Base-by-base conservation (phyloP, 2,329 filamentous ascomycete genomes). In the Biscogniauxia mediterranea region DNA sequence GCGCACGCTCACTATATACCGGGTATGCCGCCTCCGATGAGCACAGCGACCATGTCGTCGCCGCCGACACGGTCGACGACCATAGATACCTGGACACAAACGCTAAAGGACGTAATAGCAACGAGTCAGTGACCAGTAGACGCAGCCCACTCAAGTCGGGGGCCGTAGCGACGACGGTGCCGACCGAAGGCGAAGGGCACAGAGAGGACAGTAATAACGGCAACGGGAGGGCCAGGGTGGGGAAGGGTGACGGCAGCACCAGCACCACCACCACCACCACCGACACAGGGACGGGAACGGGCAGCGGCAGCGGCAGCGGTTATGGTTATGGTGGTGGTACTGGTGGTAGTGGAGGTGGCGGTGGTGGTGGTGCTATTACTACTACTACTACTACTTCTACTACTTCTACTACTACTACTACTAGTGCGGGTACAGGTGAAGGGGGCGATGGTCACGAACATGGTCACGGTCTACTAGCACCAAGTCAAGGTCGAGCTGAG, bases 21-120 rank as follows among this genome's bases (percentile, higher is more conserved):
- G 70, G 65, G 20, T 68, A 70, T 52, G 67, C 68, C 21, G 68
- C 63, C 11, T 72, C 70, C 25, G 67, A 70, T 25, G 69, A 69
- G 50, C 61, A 61, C 8, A 67, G 65, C 46, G 68, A 67, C 23
- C 61, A 58, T 49, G 58, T 52, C 25, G 55, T 64, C 21, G 52
- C 57, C 25, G 57, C 57, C 25, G 57, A 56, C 28, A 64, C 57
- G 21, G 46, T 42, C 23, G 15, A 52, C 15, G 51, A 25, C 55
- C 56, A 20, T 55, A 55, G 42, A 15, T 50, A 46, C 9, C 54
- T 49, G 38, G 38, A n/a, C 38, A 46, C 38, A 11, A 46, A n/a
- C 7, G 38, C 38, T 46, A 52, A 52, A 25, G 50, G 19, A 52
- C 50, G 19, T 25, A 13, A 25, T 52, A 52, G 50, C 50, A 21